Conservation (phyloP, 2,329 filamentous ascomycete genomes). For the Boeremia lycopersici region DNA sequence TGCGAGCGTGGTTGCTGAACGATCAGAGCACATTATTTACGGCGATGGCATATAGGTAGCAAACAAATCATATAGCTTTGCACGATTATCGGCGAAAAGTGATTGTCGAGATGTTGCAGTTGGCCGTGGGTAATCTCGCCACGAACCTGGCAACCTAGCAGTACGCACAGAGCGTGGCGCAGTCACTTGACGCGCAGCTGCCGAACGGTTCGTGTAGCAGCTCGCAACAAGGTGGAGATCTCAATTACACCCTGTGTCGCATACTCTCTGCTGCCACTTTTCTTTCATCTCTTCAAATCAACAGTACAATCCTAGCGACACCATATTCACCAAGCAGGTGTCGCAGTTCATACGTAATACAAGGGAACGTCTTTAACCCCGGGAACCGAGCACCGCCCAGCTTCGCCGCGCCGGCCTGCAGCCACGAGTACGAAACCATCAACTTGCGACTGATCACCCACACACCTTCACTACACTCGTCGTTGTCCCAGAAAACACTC, state of each 20-base stretch:
- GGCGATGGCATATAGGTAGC: too few species aligned
- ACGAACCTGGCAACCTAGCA: neutral
- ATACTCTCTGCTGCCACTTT: neutral
- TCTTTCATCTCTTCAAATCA: neutral
- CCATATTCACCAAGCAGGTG: neutral
- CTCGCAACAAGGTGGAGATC: conserved; percentile 1
- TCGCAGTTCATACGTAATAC: neutral
- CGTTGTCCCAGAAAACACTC: neutral
- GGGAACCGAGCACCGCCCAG: conserved; percentile 25
- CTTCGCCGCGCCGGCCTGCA: conserved; percentile 22
- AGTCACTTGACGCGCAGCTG: neutral
- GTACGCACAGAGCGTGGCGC: neutral
- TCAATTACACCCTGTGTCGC: conserved; percentile 1
- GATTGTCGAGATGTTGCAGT: too few species aligned
- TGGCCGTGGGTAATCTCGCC: neutral
- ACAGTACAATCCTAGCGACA: neutral
- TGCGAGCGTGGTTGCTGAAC: too few species aligned
- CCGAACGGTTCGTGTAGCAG: conserved; percentile 10
- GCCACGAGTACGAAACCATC: conserved; percentile 11
- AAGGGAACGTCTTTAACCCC: neutral
- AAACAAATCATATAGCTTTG: too few species aligned
- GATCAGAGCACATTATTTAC: too few species aligned
- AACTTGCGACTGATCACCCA: conserved; percentile 9
- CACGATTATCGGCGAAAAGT: too few species aligned
- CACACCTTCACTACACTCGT: conserved; percentile 15